A percentile compares a stretch with the other conserved stretches of the same genome.
phyloP scores from a whole-genome alignment of 179 eudicot species.

The Beta lomatogona region DNA sequence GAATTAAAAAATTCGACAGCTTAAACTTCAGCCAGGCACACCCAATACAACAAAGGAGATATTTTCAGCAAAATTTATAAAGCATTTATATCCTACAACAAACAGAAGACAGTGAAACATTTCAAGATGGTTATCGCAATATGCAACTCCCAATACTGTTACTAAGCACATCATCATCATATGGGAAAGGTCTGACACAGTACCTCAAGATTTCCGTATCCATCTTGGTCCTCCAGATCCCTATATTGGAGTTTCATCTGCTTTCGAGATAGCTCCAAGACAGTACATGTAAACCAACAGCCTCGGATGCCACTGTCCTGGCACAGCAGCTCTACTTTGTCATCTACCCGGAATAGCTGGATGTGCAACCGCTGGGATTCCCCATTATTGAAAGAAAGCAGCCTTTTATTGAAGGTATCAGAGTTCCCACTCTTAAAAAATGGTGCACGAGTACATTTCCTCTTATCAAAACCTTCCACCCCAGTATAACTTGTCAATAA shows the following conservation, averaged over 20 bases:
- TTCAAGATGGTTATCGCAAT: background rate
- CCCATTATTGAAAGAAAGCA: conserved; percentile 40
- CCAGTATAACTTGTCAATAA: conserved; percentile 30
- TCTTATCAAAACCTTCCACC: conserved; percentile 27
- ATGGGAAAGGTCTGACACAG: conserved; percentile 2
- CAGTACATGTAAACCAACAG: conserved; percentile 96
- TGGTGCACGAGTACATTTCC: conserved; percentile 30
- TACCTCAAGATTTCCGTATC: conserved; percentile 85
- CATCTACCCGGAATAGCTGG: conserved; percentile 50
- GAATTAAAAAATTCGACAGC: background rate
- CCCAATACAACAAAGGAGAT: background rate
- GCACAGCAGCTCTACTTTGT: conserved; percentile 74
- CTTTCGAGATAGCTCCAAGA: conserved; percentile 62
- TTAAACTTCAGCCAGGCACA: background rate
- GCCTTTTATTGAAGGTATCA: conserved; percentile 37
- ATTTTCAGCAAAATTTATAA: background rate
- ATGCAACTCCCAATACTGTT: background rate
- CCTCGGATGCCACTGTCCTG: conserved; percentile 97
- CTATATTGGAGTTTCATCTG: conserved; percentile 75
- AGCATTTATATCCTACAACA: background rate
- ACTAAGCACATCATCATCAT: conserved; percentile 4
- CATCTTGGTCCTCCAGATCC: conserved; percentile 85
- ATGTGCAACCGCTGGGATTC: conserved; percentile 34
- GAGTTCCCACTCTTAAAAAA: conserved; percentile 41
- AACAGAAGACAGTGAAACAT: background rate